phyloP scores from a whole-genome alignment of 768 basidiomycete genomes.

The Stropharia rugosoannulata region DNA sequence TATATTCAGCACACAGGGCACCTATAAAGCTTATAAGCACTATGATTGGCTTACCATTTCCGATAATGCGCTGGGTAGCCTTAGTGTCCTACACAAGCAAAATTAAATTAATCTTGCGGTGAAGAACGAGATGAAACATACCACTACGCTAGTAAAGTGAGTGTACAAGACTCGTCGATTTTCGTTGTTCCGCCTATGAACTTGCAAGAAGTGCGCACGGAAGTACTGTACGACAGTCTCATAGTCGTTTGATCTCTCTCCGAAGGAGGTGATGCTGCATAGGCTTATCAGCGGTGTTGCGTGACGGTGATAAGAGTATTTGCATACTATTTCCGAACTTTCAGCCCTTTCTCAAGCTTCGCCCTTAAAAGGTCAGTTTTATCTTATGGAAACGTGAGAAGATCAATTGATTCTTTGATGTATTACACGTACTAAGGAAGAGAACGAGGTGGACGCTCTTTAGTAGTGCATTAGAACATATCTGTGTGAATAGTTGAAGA shows the following conservation, averaged over 20 bases:
- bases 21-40: not conserved
- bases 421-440: conserved; percentile 49
- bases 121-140: conserved; percentile 32
- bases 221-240: conserved; percentile 84
- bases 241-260: conserved; percentile 77
- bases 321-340: conserved; percentile 78
- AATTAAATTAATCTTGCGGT: not conserved
- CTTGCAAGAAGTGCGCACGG: conserved; percentile 84
- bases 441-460: conserved; percentile 65
- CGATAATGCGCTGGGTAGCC: conserved; percentile 80
- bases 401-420: conserved; percentile 1
- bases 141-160: conserved; percentile 80
- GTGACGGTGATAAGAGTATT: conserved; percentile 4
- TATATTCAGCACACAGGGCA: conserved; percentile 7
- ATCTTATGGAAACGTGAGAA: conserved; percentile 37
- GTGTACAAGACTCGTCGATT: conserved; percentile 79
- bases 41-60: conserved; percentile 55
- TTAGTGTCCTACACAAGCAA: conserved; percentile 64
- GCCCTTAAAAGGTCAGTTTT: conserved; percentile 76
- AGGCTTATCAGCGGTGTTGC: conserved; percentile 5
- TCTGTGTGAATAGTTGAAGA: conserved; percentile 83
- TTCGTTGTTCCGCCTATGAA: conserved; percentile 77
- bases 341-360: conserved; percentile 69
- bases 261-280: conserved; percentile 75
- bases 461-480: conserved; percentile 78